Base-by-base conservation (phyloP, 1,284 basidiomycete genomes). In the Ganoderma boninense region DNA sequence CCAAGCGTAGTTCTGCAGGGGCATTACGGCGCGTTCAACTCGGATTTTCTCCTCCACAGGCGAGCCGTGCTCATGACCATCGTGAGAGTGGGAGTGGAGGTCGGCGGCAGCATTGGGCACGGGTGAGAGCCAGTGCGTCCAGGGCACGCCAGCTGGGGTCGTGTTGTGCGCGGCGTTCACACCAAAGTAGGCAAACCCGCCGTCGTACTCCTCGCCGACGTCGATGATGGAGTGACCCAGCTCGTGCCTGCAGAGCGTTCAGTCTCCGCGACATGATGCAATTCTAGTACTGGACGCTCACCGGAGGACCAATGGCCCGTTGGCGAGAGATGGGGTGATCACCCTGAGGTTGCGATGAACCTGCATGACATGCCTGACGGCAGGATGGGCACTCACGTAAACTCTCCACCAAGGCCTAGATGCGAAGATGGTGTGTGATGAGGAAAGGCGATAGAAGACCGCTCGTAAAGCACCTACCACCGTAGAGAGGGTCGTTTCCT, bases 151-250 rank as follows among this genome's bases (percentile, higher is more conserved):
- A 49, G 82, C 70, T 8, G 64, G 20, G 16, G 81, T 77, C 32
- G 81, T 70, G 71, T 88, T 78, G 54, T 86, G 82, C 35, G 84
- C 86, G 4, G 93, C 87, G 78, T 96, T 95, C 57, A 87, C 87
- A 3, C 95, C 95, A 73, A 87, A 93, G 79, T 96, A 96, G 2
- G 84, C 90, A 71, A 82, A 90, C 0, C 93, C 93, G 2, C 94
- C 94, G 73, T 96, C 95, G 77, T 96, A 96, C 82, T 96, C 95
- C 80, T 96, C 95, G 8, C 95, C 95, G 7, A 94, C 91, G 2
- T 87, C 83, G 72, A 94, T 92, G 67, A 94, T 88, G n/a, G 91
- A 93, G 79, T 94, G 92, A 0, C 95, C 94, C 1, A 96, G 88
- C 80, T 96, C 95, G 77, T 95, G 95, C 10, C 82, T 82, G 61